Evolutionary conservation across 1,139 yeast genomes (phyloP).

Genomic region (Kodamaea ohmeri): DNA sequence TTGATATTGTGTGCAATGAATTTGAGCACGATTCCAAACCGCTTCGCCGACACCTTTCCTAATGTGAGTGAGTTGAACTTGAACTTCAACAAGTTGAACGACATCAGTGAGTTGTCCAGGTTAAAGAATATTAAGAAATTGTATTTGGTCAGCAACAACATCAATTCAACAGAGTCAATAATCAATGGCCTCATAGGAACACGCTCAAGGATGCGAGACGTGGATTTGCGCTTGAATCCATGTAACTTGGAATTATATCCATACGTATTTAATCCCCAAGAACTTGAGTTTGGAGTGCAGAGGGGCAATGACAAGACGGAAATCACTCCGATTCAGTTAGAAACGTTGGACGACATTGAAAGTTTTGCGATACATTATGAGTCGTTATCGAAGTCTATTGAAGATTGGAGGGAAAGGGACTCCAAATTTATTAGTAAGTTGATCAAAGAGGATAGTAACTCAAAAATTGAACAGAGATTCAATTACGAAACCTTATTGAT

Average conservation of each 20-base stretch:
- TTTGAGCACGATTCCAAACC: slow-evolving; percentile 32
- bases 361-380: slow-evolving; percentile 43
- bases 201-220: slow-evolving; percentile 32
- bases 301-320: slow-evolving; percentile 3
- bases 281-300: slow-evolving; percentile 26
- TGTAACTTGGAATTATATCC: slow-evolving; percentile 50
- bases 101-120: slow-evolving; percentile 27
- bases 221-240: slow-evolving; percentile 54
- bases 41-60: slow-evolving; percentile 41
- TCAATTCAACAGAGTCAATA: slow-evolving; percentile 33
- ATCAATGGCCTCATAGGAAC: slow-evolving; percentile 32
- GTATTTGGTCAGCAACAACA: slow-evolving; percentile 46
- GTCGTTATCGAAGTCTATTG: slow-evolving; percentile 30
- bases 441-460: slow-evolving; percentile 19
- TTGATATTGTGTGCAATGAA: slow-evolving; percentile 47
- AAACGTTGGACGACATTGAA: slow-evolving; percentile 46
- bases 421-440: slow-evolving; percentile 24
- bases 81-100: slow-evolving; percentile 45
- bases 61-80: slow-evolving; percentile 48
- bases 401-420: slow-evolving; percentile 42
- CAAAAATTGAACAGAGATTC: slow-evolving; percentile 29
- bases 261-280: slow-evolving; percentile 50
- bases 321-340: slow-evolving; percentile 37
- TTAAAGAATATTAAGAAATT: slow-evolving; percentile 38
- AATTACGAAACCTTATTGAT: slow-evolving; percentile 40